A percentile compares a stretch with the other conserved stretches of the same genome.
These are phyloP conservation scores for Botrytis galanthina DNA, from an alignment of 2,329 filamentous ascomycete species.

Conservation along the genomic window DNA sequence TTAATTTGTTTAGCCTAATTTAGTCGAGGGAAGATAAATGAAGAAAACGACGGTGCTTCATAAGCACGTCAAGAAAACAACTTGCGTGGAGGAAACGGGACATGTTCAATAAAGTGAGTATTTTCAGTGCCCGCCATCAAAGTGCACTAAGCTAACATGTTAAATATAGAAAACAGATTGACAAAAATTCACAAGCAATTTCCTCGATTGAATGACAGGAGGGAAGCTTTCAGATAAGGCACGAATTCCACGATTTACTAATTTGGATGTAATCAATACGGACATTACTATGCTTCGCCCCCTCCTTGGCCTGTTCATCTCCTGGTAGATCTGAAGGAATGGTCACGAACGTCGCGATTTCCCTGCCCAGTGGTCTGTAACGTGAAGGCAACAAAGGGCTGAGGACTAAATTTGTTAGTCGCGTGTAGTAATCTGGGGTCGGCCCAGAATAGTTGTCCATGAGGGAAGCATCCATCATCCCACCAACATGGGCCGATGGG, in stretches of 20 bases:
- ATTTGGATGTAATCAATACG: background rate
- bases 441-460: background rate
- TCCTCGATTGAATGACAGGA: background rate
- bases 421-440: background rate
- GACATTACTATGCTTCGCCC: background rate
- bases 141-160: background rate
- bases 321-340: background rate
- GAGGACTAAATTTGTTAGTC: background rate
- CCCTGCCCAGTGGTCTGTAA: background rate
- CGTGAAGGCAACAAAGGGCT: background rate
- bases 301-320: background rate
- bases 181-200: background rate
- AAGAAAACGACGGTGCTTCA: conserved; percentile 22
- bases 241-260: background rate
- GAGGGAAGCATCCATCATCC: background rate
- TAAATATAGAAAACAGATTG: conserved; percentile 3
- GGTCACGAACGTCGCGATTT: background rate
- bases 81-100: conserved; percentile 37
- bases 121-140: no score
- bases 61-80: conserved; percentile 28
- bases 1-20: conserved; percentile 24
- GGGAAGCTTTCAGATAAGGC: background rate
- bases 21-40: background rate
- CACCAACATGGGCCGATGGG: background rate
- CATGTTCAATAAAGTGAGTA: conserved; percentile 32